A percentile compares a stretch with the other conserved stretches of the same genome.
phyloP scores from a whole-genome alignment of 2,329 filamentous ascomycete species.

The Neurospora sp. region DNA sequence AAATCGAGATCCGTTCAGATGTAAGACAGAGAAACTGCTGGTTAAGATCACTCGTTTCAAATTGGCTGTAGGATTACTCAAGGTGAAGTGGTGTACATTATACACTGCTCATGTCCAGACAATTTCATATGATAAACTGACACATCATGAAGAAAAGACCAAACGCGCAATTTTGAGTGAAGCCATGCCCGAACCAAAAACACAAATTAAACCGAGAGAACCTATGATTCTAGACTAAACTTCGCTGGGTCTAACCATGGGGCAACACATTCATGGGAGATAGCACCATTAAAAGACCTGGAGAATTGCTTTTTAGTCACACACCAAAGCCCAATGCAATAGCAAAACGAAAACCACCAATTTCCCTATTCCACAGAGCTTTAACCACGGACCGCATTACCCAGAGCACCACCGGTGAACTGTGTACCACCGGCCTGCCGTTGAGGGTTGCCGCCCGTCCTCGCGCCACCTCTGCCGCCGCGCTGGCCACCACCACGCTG shows the following conservation, averaged over 20 bases:
- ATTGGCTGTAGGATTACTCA: background rate
- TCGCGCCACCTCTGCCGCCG: constrained; percentile 50
- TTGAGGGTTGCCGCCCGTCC: constrained; percentile 47
- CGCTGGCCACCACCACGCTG: constrained; percentile 53
- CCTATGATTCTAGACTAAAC: constrained; percentile 12
- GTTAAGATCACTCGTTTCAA: background rate
- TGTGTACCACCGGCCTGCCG: constrained; percentile 64
- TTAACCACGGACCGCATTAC: constrained; percentile 54
- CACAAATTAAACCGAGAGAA: background rate
- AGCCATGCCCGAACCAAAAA: background rate
- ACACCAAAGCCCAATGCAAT: constrained; percentile 19
- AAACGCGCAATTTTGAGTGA: background rate
- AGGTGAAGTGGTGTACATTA: background rate
- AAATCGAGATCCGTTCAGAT: background rate
- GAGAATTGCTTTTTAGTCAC: constrained; percentile 16
- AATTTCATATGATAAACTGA: background rate
- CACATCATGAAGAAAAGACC: background rate
- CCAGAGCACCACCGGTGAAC: constrained; percentile 73
- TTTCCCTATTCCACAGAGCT: background rate
- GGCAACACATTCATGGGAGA: constrained; percentile 6
- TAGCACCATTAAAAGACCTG: constrained; percentile 9
- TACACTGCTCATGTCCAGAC: background rate
- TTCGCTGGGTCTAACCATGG: constrained; percentile 12
- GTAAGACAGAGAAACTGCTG: background rate
- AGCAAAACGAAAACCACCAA: constrained; percentile 14